Evolutionary conservation across 1,284 basidiomycete species (phyloP), one percentile per base, ranked within the genome.

Genomic region (Schizophyllum commune): DNA sequence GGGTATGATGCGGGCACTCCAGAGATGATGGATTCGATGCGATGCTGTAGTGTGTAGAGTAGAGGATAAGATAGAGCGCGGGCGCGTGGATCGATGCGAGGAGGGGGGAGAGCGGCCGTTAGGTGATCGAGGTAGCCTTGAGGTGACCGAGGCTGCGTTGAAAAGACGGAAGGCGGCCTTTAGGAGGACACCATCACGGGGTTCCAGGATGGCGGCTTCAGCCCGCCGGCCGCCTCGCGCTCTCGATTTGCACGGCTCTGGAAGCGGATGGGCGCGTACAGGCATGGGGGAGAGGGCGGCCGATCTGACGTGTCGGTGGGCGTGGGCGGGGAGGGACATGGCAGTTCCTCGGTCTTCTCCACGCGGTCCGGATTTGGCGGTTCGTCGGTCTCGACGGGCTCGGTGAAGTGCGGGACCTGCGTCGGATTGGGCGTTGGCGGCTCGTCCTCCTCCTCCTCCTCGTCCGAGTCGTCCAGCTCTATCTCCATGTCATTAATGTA

Each of bases 401-500:
- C 13, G 39, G 39, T 13, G 39, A 47, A 47, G 39, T 47, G 39
- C 39, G 39, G 39, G 13, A 47, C 17, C 39, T 11, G 39, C 39
- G 39, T 47, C 13, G 39, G 39, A 3, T 11, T 3, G 39, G 39
- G 39, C 17, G 39, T 47, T 9, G 39, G 17, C 39, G 39, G 39
- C 13, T 17, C 13, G 39, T 47, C 39, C 39, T 47, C 27, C 51
- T 63, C 27, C 51, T 63, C 58, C 2, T 67, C 66, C 4, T 63
- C 65, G 19, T 66, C 68, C 8, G 65, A 68, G 21, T 67, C 69
- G 39, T 62, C 65, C 5, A 64, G 55, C 22, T 67, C 66, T 5
- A 74, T 69, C 52, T 72, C 57, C 33, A 71, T 71, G 51, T 74
- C 74, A n/a, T 76, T 75, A 56, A 66, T 65, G 27, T 64, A 51